Base-by-base conservation (phyloP, 2,329 filamentous ascomycete species). In the Phoma herbarum region DNA sequence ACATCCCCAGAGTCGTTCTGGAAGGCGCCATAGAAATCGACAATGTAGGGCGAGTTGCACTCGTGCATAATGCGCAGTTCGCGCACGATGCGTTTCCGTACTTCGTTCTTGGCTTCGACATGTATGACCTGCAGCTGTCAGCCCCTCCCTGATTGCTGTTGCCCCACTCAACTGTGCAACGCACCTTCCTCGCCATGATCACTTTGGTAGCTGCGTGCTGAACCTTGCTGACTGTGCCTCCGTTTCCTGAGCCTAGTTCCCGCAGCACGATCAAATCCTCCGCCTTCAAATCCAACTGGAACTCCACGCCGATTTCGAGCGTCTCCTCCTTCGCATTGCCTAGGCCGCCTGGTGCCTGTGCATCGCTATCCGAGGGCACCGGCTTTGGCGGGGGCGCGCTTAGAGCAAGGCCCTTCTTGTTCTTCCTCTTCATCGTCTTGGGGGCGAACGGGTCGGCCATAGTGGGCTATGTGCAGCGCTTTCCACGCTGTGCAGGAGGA, bases 41-140 rank as follows among this genome's bases (percentile, higher is more conserved):
- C 95, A 72, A 99, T 98, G 78, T 96, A 93, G 61, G 95, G 91
- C 22, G 92, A 97, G 74, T 97, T 95, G 79, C 95, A 99, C 73
- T 96, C 92, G 76, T 97, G 93, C 88, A 98, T 98, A 67, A 99
- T 97, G 76, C 97, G 93, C 51, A 99, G 86, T 78, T 99, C 95
- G 76, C 95, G 89, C 63, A 99, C 91, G 67, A 99, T 99, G 73
- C 96, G 90, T 81, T 96, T 97, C 68, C 95, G 90, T 78, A 98
- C 92, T 74, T 97, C 94, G 75, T 93, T 93, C 83, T 98, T 98
- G 37, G 93, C 95, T 78, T 99, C 95, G 73, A 99, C 94, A 68
- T 97, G 94, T 69, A 99, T 99, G 65, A 97, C 90, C 93, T 97
- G 72, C 16, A 35, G 29, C n/a, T 49, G 65, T 68, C 59, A 68